Evolutionary conservation across 257 asterid species (phyloP).

Genomic region (Anisodus tanguticus): DNA sequence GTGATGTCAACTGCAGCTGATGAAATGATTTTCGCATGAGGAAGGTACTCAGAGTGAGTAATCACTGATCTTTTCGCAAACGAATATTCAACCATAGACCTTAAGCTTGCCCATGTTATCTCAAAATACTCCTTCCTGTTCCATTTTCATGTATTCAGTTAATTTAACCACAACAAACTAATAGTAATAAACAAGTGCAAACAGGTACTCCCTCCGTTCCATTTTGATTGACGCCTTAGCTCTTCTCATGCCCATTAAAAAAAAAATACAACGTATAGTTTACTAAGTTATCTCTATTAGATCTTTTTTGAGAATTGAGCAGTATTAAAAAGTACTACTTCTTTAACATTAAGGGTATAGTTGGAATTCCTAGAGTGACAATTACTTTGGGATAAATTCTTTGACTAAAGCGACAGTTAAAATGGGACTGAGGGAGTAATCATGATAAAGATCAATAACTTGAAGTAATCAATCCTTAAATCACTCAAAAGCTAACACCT

Average conservation of each 20-base stretch:
- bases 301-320: too few species aligned
- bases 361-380: too few species aligned
- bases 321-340: too few species aligned
- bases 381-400: too few species aligned
- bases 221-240: too few species aligned
- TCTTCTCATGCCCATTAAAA: too few species aligned
- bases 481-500: neutral
- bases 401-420: too few species aligned
- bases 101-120: constrained; percentile 36
- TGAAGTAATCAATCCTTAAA: neutral
- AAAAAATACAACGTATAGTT: too few species aligned
- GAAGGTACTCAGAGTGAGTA: constrained; percentile 30
- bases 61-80: constrained; percentile 33
- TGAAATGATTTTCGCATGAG: constrained; percentile 55
- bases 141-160: neutral
- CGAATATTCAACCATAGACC: constrained; percentile 32
- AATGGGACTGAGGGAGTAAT: neutral
- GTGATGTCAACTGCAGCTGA: constrained; percentile 52
- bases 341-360: too few species aligned
- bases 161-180: too few species aligned
- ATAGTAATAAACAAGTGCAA: neutral
- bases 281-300: too few species aligned
- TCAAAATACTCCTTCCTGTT: constrained; percentile 35
- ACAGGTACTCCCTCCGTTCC: too few species aligned
- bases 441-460: neutral